Evolutionary conservation across 1,139 yeast species (phyloP).

Genomic region (Yamadazyma friedrichii): DNA sequence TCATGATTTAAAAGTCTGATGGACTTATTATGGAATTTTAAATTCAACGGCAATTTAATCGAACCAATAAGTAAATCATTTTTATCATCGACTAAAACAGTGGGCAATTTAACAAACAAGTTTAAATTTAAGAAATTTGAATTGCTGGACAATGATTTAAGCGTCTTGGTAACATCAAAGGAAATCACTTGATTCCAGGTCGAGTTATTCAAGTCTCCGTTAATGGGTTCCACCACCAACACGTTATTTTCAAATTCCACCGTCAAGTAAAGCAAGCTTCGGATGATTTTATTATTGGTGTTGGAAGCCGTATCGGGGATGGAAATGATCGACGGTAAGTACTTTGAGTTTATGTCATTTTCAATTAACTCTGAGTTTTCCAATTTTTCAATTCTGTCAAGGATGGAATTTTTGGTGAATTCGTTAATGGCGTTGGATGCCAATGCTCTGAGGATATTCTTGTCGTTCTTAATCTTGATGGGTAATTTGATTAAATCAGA

Average conservation of each 20-base stretch:
- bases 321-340: constrained; percentile 66
- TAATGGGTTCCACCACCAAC: constrained; percentile 75
- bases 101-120: constrained; percentile 75
- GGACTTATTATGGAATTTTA: constrained; percentile 36
- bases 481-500: constrained; percentile 65
- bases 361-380: constrained; percentile 25
- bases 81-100: constrained; percentile 52
- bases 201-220: constrained; percentile 56
- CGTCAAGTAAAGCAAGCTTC: constrained; percentile 64
- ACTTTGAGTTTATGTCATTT: constrained; percentile 39
- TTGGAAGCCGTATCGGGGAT: constrained; percentile 44
- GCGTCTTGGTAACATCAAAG: constrained; percentile 78
- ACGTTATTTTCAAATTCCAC: constrained; percentile 81
- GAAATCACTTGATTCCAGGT: constrained; percentile 85
- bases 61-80: constrained; percentile 41
- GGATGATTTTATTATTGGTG: constrained; percentile 38
- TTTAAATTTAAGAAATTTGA: constrained; percentile 60
- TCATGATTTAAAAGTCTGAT: constrained; percentile 47
- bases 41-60: constrained; percentile 43
- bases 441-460: constrained; percentile 50
- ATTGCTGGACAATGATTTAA: constrained; percentile 16
- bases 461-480: constrained; percentile 52
- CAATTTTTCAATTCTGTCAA: constrained; percentile 28
- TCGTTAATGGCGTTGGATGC: constrained; percentile 48
- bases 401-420: constrained; percentile 35